Base-by-base conservation (phyloP, 163 green algal species). In the Chlorella variabilis region DNA sequence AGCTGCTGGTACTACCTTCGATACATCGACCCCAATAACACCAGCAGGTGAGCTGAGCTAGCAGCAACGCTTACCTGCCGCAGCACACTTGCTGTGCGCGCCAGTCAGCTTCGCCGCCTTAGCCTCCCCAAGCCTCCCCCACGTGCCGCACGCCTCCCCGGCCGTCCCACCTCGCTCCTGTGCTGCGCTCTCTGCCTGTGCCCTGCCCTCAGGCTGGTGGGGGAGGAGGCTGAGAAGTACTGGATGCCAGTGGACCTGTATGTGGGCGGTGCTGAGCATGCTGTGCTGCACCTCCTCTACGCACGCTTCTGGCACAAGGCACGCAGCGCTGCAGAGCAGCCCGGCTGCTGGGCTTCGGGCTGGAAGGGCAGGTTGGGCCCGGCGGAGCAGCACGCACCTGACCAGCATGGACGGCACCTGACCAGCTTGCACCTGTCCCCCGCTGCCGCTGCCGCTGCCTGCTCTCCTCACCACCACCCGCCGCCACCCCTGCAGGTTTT, bases 201-300 rank as follows among this genome's bases (percentile, higher is more conserved):
- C 34, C 63, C 34, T 2, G 20, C n/a, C n/a, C 27, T 13, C 65
- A 77, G 61, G 69, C 62, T 84, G 25, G 68, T 85, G 27, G 73
- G 77, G 39, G 58, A 83, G 17, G 90, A 94, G 41, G 88, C 93
- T 17, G 96, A 99, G 86, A 92, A 94, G 83, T 99, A 98, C 90
- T 98, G 95, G 97, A 97, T 98, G 93, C 96, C 95, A 3, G 97
- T 99, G 68, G 97, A 99, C 88, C 84, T 99, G 76, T 99, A 99
- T 84, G 95, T 99, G 25, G 97, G 97, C 18, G 97, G 97, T 20
- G 94, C 97, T 21, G 97, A 99, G 91, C 97, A 99, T 83, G 96
- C 96, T 13, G 96, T 99, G 84, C 93, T 99, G 83, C 97, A 99
- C 88, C 90, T 99, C 51, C 92, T 99, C 34, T 99, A 99, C 81